Base-by-base conservation (phyloP, 257 asterid species). In the Scutellaria barbata region DNA sequence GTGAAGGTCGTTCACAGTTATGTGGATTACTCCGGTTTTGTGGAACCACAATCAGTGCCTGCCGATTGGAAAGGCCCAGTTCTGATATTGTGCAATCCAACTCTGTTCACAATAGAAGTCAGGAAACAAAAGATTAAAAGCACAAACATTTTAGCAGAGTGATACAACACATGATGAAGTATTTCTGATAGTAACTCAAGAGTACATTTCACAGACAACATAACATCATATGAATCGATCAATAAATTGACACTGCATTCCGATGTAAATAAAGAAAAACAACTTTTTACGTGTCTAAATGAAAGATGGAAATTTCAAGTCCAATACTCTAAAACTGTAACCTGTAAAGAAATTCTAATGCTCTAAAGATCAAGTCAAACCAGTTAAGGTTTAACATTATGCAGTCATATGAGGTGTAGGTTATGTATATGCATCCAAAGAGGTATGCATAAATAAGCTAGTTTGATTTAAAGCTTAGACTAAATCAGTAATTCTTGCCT, bases 31-130 rank as follows among this genome's bases (percentile, higher is more conserved):
- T 72, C 39, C 45, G 77, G 66, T 55, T 75, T 25, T 59, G 77
- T 50, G 71, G 85, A 81, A 94, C 88, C 59, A 91, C 93, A 39
- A 91, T 37, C 58, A 94, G 72, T 75, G 99, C 90, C 67, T 94
- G 99, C 79, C 99, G 88, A 68, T 86, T 81, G 72, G 45, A 77
- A 69, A 94, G 82, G 53, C 88, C 92, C 87, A 94, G 74, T 54
- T 90, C 96, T 71, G 87, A 80, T 70, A 94, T 75, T 25, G 90
- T 81, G 76, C 75, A 79, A 68, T 72, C 74, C 79, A 94, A 75
- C 73, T 94, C 99, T 94, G 91, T 50, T 66, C 22, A 63, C 47
- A 75, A 57, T 56, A 74, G 64, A 17, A 25, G 54, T 52, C 25
- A 30, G 3, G 56, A 33, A 47, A 62, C 50, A 54, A 63, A 58